phyloP scores from a whole-genome alignment of 2,329 filamentous ascomycete genomes.

The Emergomyces pasteurianus region DNA sequence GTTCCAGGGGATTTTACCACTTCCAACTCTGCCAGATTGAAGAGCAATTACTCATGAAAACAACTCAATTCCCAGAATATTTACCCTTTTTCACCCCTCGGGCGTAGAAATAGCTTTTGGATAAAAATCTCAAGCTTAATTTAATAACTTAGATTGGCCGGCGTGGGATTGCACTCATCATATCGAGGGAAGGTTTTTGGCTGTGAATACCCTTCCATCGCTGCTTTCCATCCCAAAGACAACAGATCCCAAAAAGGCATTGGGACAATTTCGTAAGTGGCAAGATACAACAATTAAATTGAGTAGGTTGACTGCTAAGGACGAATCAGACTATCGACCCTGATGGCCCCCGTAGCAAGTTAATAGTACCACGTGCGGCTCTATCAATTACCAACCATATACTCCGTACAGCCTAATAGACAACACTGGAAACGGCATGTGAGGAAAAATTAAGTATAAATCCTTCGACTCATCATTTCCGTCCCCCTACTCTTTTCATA shows the following conservation, averaged over 20 bases:
- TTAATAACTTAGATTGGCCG: too few species aligned
- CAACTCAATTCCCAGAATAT: background rate
- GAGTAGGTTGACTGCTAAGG: background rate
- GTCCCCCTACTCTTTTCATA: slow-evolving; percentile 24
- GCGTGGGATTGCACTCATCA: background rate
- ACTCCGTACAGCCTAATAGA: background rate
- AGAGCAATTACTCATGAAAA: background rate
- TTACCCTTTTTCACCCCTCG: background rate
- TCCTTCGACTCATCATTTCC: slow-evolving; percentile 23
- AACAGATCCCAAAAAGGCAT: background rate
- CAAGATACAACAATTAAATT: background rate
- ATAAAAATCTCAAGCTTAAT: background rate
- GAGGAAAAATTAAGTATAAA: slow-evolving; percentile 12
- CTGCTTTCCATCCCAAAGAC: background rate
- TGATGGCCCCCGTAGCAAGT: background rate
- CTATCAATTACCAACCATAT: background rate
- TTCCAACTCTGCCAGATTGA: background rate
- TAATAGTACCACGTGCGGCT: background rate
- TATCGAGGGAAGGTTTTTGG: background rate
- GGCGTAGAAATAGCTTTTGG: background rate
- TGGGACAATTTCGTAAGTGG: background rate
- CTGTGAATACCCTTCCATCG: too few species aligned
- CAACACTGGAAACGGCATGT: background rate
- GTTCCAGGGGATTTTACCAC: background rate
- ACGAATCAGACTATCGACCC: background rate